Conservation (phyloP, 495 filamentous ascomycete genomes). For the Glutinoglossum americanum region DNA sequence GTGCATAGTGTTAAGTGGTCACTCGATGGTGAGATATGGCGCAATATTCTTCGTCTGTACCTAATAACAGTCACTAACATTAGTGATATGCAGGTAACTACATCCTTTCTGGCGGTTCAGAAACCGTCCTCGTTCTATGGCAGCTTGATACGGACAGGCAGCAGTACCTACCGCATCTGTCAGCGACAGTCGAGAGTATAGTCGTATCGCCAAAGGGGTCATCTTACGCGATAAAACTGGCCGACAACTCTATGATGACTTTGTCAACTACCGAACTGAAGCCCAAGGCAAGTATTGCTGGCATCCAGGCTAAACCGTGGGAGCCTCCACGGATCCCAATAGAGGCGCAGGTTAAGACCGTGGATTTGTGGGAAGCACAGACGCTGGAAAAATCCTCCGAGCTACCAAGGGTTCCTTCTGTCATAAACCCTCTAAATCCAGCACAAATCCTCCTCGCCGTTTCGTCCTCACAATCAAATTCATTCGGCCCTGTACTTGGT, state of each 20-base stretch:
- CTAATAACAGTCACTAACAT: background rate
- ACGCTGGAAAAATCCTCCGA: background rate
- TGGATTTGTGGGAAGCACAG: conserved; percentile 1
- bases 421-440: conserved; percentile 6
- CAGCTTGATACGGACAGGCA: conserved; percentile 68
- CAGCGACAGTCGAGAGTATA: conserved; percentile 59
- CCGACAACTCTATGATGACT: conserved; percentile 77
- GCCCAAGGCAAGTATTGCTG: conserved; percentile 59
- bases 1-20: conserved; percentile 76
- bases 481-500: conserved; percentile 13
- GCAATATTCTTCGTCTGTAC: background rate
- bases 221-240: conserved; percentile 61
- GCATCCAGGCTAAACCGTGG: conserved; percentile 38
- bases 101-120: conserved; percentile 74
- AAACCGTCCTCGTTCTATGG: conserved; percentile 87
- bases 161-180: conserved; percentile 72
- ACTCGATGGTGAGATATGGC: conserved; percentile 48
- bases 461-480: conserved; percentile 23
- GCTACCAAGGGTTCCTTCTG: background rate
- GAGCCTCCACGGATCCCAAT: background rate
- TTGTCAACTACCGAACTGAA: conserved; percentile 72
- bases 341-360: background rate
- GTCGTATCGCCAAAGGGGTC: conserved; percentile 58
- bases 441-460: conserved; percentile 34
- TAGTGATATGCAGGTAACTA: conserved; percentile 52